Conservation (phyloP, 2,329 filamentous ascomycete genomes). For the Colletotrichum theobromicola region DNA sequence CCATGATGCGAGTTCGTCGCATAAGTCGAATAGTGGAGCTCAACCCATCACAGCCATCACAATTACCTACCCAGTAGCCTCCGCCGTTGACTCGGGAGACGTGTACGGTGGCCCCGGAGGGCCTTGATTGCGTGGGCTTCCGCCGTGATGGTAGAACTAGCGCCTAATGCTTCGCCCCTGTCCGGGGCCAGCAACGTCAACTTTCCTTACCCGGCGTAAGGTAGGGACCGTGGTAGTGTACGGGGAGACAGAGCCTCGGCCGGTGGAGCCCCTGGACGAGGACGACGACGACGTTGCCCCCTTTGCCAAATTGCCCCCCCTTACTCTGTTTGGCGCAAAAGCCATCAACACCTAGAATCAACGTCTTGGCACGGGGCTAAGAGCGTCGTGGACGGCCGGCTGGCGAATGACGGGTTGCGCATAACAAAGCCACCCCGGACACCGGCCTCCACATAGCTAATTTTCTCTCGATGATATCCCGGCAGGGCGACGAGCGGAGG, state of each 20-base stretch:
- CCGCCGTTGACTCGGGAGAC: not conserved
- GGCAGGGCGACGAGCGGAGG: not conserved
- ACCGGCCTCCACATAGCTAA: not conserved
- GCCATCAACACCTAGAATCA: not conserved
- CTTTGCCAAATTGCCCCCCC: not conserved
- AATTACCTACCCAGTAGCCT: too few relatives aligned
- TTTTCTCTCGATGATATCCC: not conserved
- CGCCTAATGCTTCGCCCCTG: not conserved
- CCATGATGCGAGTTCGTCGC: not conserved
- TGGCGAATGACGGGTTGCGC: not conserved
- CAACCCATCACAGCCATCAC: not conserved
- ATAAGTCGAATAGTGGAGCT: not conserved
- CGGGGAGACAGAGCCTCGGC: not conserved
- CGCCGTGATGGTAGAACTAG: not conserved
- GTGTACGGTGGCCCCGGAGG: not conserved
- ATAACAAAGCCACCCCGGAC: slow-evolving; percentile 8
- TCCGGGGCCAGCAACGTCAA: not conserved
- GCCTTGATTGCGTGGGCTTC: slow-evolving; percentile 2
- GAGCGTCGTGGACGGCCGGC: not conserved
- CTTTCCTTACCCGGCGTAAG: not conserved
- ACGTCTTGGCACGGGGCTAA: not conserved
- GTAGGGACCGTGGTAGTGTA: not conserved
- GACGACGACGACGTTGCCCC: not conserved
- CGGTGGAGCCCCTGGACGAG: not conserved
- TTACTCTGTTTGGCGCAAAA: not conserved